These are phyloP conservation scores for Calonectria crousiana DNA, from an alignment of 2,329 filamentous ascomycete species.

Conservation along the genomic window DNA sequence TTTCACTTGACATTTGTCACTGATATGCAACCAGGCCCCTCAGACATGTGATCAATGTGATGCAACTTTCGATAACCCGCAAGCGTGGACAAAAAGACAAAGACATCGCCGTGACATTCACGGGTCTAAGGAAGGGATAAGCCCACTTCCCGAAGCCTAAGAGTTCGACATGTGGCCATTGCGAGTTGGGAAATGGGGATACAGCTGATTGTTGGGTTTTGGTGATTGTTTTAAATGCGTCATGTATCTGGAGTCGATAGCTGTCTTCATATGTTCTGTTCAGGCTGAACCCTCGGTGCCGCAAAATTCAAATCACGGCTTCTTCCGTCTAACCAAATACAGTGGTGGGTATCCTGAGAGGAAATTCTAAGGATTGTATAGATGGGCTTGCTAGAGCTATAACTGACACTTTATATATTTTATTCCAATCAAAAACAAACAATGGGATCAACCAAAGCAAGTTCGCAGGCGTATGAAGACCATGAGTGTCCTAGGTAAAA, in stretches of 20 bases:
- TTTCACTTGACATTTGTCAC: background rate
- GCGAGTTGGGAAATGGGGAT: background rate
- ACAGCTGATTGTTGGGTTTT: background rate
- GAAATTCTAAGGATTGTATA: no score
- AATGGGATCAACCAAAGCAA: no score
- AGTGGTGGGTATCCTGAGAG: no score
- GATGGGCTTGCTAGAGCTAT: no score
- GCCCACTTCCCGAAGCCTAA: constrained; percentile 12
- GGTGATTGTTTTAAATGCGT: background rate
- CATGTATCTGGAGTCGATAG: background rate
- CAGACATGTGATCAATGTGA: background rate
- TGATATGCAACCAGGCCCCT: background rate
- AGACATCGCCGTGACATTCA: background rate
- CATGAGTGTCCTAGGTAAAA: no score
- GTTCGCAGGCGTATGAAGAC: no score
- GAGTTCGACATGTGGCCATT: background rate
- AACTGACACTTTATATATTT: no score
- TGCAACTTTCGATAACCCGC: background rate
- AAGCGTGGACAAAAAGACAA: background rate
- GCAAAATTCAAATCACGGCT: no score
- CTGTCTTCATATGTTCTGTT: no score
- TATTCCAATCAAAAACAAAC: no score
- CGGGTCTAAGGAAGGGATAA: background rate
- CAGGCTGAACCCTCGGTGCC: no score
- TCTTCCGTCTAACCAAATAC: no score